Base-by-base conservation (phyloP, 208 protist genomes). In the Wallacemonas rigidus region DNA sequence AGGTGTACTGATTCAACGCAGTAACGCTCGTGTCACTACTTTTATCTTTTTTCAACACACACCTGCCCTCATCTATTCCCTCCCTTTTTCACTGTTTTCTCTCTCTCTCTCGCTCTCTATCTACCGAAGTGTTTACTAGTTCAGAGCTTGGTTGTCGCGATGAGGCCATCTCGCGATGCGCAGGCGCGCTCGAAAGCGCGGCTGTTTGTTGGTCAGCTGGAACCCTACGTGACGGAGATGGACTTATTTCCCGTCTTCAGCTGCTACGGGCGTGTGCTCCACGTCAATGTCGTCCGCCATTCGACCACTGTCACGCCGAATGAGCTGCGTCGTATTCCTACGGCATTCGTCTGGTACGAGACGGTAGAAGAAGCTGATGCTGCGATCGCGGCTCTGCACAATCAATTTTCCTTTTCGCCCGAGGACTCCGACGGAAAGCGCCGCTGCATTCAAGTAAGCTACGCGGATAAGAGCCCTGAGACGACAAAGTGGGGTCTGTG, bases 361-460 rank as follows among this genome's bases (percentile, higher is more conserved):
- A 85, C 79, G 11, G 87, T 81, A 1, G 71, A 71, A 3, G 79
- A 90, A 70, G 85, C 85, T 7, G 85, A 90, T 67, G 85, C 85
- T 43, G 85, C 85, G 58, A 90, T 90, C 68, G 81, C 85, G 6
- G 85, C 85, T 11, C 64, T 90, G 72, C 85, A 90, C 80, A 90
- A 90, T 64, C 51, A 77, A 40, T 89, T 89, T 62, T 82, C 78
- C 79, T 89, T 89, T 72, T 83, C 85, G 6, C 75, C 68, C 0
- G 81, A 89, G 17, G 81, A 89, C 17, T 75, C 83, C 40, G 81
- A 85, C 41, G 68, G 74, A n/a, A 81, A 82, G 69, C 67, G 76
- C n/a, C 85, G 85, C 26, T 87, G 86, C 72, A 86, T 89, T 40
- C 85, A 89, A 64, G 82, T 89, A n/a, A 89, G 85, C 79, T 89